These are phyloP conservation scores for Arthrobotrys conoides DNA, from an alignment of 2,329 filamentous ascomycete genomes.

Conservation along the genomic window DNA sequence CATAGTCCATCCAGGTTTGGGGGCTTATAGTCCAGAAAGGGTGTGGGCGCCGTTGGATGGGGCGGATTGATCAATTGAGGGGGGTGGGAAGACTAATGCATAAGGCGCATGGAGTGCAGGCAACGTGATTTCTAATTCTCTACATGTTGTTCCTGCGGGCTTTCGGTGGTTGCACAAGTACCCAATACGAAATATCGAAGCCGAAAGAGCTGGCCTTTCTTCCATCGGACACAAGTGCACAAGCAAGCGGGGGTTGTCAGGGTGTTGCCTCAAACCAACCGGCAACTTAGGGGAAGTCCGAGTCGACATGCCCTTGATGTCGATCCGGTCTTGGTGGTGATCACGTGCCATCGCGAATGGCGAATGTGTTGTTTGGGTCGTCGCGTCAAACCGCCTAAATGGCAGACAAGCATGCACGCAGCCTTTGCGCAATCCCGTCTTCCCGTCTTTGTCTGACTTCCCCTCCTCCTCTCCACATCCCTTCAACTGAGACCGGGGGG, in stretches of 20 bases:
- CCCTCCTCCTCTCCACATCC: conserved; percentile 20
- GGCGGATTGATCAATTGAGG: conserved; percentile 16
- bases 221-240: background rate
- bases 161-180: background rate
- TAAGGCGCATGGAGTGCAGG: conserved; percentile 57
- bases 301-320: conserved; percentile 9
- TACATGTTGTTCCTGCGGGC: background rate
- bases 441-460: conserved; percentile 36
- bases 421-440: conserved; percentile 58
- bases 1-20: background rate
- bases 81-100: conserved; percentile 34
- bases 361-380: conserved; percentile 28
- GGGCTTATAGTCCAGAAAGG: background rate
- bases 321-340: too few relatives aligned
- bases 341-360: conserved; percentile 40
- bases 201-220: conserved; percentile 21
- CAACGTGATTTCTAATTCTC: conserved; percentile 55
- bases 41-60: conserved; percentile 43
- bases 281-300: conserved; percentile 9
- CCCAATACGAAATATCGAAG: background rate
- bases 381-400: conserved; percentile 16
- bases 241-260: background rate
- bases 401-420: background rate
- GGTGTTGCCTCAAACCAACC: background rate
- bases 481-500: conserved; percentile 19